These are phyloP conservation scores for Pseudogymnoascus sp. DNA, from an alignment of 2,329 filamentous ascomycete species.

Conservation along the genomic window DNA sequence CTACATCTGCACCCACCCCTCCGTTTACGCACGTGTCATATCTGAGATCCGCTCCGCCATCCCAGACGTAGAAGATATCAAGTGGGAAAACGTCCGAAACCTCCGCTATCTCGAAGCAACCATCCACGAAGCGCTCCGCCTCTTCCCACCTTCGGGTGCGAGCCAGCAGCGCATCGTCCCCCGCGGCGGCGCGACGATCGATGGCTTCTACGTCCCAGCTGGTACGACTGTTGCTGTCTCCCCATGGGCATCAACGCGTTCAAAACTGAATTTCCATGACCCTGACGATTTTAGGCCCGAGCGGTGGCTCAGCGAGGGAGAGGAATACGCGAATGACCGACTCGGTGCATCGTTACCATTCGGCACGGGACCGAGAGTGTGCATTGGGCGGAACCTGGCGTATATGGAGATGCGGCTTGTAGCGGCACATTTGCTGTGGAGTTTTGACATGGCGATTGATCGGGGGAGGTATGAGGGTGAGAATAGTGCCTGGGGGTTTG, in stretches of 20 bases:
- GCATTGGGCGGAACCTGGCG: constrained; percentile 15
- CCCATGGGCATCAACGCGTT: constrained; percentile 24
- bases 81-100: constrained; percentile 10
- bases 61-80: constrained; percentile 9
- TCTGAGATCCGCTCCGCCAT: constrained; percentile 9
- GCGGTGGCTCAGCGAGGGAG: constrained; percentile 10
- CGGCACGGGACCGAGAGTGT: constrained; percentile 12
- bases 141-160: constrained; percentile 28
- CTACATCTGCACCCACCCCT: constrained; percentile 5
- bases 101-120: constrained; percentile 14
- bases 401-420: constrained; percentile 16
- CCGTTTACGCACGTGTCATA: background rate
- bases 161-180: constrained; percentile 37
- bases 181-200: constrained; percentile 18
- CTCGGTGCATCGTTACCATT: constrained; percentile 12
- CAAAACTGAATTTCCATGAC: constrained; percentile 9
- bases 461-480: background rate
- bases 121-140: constrained; percentile 9
- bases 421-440: constrained; percentile 11
- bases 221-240: constrained; percentile 31
- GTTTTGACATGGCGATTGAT: constrained; percentile 13
- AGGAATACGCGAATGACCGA: background rate
- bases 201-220: constrained; percentile 25
- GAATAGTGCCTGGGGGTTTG: background rate
- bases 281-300: constrained; percentile 12